Evolutionary conservation across 257 asterid genomes (phyloP).

Genomic region (Capsicum chinense): DNA sequence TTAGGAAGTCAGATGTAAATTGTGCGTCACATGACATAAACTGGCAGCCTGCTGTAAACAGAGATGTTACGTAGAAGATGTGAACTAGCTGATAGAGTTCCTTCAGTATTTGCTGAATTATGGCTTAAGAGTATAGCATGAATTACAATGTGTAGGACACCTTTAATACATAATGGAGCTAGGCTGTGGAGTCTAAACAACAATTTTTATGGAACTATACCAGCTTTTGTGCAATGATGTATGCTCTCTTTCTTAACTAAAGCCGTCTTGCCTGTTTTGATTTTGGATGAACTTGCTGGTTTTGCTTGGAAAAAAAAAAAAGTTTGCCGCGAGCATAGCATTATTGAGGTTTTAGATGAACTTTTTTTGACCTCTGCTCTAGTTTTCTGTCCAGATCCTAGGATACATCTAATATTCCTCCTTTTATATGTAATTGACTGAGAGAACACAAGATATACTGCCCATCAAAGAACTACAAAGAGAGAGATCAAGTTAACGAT

Average conservation of each 20-base stretch:
- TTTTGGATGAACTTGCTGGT: not conserved
- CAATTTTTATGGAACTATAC: not conserved
- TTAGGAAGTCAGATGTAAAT: not conserved
- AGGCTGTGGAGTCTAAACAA: not conserved
- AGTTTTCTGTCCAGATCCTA: not conserved
- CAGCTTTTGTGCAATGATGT: not conserved
- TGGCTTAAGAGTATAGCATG: not conserved
- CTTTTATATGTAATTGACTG: not conserved
- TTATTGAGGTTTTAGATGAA: not conserved
- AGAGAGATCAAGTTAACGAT: not conserved
- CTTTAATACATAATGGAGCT: not conserved
- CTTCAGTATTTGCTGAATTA: not conserved
- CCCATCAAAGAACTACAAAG: not conserved
- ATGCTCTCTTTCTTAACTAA: not conserved
- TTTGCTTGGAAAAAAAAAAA: slow-evolving; percentile 18
- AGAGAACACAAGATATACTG: not conserved
- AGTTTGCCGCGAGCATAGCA: not conserved
- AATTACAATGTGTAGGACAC: not conserved
- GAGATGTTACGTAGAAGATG: not conserved
- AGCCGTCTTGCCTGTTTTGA: not conserved
- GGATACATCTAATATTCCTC: not conserved
- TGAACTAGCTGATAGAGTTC: not conserved
- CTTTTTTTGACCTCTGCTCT: not conserved
- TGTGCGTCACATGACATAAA: not conserved
- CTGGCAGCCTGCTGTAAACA: not conserved